Evolutionary conservation across 495 filamentous ascomycete genomes (phyloP), one percentile per base, ranked within the genome.

Genomic region (Hypomontagnella monticulosa): DNA sequence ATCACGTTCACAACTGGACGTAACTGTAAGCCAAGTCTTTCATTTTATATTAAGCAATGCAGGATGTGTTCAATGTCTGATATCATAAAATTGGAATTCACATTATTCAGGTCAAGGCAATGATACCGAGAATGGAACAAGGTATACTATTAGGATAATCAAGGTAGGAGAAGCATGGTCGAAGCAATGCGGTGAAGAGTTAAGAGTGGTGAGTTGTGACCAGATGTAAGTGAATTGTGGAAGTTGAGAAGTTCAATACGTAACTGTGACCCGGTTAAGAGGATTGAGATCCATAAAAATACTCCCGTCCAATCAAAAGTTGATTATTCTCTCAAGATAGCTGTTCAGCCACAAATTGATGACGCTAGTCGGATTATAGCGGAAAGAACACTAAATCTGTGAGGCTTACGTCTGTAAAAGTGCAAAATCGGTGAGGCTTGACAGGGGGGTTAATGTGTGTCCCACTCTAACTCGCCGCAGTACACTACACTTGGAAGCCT

Each of bases 271-370:
- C 19, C 30, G 34, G 34, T 59, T 14, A 42, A 38, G 9, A 14
- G n/a, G 36, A 38, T 38, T n/a, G n/a, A 10, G 41, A 9, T 18
- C 46, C 37, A 64, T 51, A 57, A 20, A 67, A 60, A 16, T 8
- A 37, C 32, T 23, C 1, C 2, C 32, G 19, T 40, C 71, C 71
- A 73, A 73, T 71, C 61, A 71, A 33, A 47, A 16, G 4, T 57
- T 60, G 62, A 62, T 71, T 73, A 73, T 73, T 66, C 38, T 32
- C 50, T 34, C 12, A 33, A 19, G 7, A 16, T 5, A 42, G 38
- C 3, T 57, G 33, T 23, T 41, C n/a, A 52, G 64, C 64, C 64
- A 67, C 53, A 67, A 15, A 34, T 36, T 11, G 9, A 41, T 52
- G 41, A 67, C 44, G 44, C 56, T 61, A 66, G 12, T 33, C 52